Conservation (phyloP, 768 basidiomycete genomes). For the Boletus reticulatus region DNA sequence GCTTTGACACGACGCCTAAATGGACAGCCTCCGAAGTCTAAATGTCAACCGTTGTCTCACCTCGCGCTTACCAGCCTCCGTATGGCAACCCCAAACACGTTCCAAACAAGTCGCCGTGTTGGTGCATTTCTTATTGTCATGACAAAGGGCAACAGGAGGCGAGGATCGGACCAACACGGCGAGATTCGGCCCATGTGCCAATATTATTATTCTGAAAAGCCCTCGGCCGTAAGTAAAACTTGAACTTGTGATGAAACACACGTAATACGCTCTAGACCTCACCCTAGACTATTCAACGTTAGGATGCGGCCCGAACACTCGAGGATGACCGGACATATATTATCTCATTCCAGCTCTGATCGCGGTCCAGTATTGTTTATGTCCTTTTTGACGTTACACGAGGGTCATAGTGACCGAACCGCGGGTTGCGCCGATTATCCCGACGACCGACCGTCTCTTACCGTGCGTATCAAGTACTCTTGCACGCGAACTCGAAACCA, state of each 20-base stretch:
- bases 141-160: not conserved
- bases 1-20: not conserved
- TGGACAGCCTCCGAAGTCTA: slow-evolving; percentile 12
- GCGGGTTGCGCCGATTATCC: not conserved
- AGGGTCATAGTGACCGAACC: not conserved
- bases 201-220: not conserved
- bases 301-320: not conserved
- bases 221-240: slow-evolving; percentile 4
- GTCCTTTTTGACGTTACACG: not conserved
- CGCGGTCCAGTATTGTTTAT: not conserved
- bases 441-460: not conserved
- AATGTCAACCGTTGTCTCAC: slow-evolving; percentile 1
- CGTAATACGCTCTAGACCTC: not conserved
- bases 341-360: slow-evolving; percentile 12
- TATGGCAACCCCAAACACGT: slow-evolving; percentile 8
- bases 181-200: not conserved
- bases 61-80: not conserved
- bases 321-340: not conserved
- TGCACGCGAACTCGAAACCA: slow-evolving; percentile 5
- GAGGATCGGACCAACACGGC: slow-evolving; percentile 3
- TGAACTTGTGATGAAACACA: slow-evolving; percentile 1
- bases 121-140: slow-evolving; percentile 1
- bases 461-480: not conserved
- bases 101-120: slow-evolving; percentile 2
- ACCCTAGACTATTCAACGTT: not conserved